These are phyloP conservation scores for Chlorella ohadii DNA, from an alignment of 139 green algal species.

Conservation along the genomic window DNA sequence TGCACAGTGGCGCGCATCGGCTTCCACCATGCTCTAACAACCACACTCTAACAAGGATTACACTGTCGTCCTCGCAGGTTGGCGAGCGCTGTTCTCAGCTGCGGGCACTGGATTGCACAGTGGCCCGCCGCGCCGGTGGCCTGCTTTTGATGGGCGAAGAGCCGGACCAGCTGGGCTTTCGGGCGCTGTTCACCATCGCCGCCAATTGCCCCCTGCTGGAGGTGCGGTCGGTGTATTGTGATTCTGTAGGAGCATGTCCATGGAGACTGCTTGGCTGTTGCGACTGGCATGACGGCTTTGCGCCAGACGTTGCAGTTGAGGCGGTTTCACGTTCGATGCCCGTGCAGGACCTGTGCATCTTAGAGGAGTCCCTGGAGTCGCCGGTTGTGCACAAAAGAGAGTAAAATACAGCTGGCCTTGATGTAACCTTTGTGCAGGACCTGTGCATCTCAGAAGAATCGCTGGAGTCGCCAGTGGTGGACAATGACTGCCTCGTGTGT, in stretches of 20 bases:
- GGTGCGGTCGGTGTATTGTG: background rate
- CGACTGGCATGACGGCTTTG: too few species aligned
- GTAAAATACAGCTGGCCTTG: too few species aligned
- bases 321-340: too few species aligned
- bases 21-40: too few species aligned
- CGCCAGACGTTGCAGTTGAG: too few species aligned
- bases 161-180: conserved; percentile 38
- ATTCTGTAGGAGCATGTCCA: too few species aligned
- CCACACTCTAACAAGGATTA: too few species aligned
- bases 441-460: conserved; percentile 39
- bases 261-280: too few species aligned
- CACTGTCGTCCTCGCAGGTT: conserved; percentile 30
- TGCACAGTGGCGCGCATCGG: background rate
- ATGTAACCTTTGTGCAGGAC: conserved; percentile 1
- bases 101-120: conserved; percentile 21
- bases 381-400: too few species aligned
- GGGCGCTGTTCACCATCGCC: conserved; percentile 45
- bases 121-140: conserved; percentile 6
- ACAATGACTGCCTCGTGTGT: conserved; percentile 20
- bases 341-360: too few species aligned
- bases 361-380: too few species aligned
- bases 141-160: conserved; percentile 8
- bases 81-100: conserved; percentile 38
- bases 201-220: conserved; percentile 45
- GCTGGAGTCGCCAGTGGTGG: conserved; percentile 34